Conservation (phyloP, 441 rosid genomes). For the Gossypium lobatum region DNA sequence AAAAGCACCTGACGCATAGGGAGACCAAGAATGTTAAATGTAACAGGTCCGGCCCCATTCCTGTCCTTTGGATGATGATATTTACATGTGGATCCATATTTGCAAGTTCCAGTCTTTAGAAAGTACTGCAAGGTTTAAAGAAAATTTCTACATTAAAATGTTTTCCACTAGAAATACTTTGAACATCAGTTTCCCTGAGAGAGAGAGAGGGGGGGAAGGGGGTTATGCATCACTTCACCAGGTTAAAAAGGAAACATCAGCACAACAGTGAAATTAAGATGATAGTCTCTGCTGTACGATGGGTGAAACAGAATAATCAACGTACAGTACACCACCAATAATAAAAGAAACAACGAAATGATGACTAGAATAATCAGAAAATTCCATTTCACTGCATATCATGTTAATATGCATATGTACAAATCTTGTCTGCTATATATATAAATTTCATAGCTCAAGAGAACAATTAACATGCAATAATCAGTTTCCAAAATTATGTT, state of each 20-base stretch:
- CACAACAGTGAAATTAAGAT: not conserved
- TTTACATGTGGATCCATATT: constrained; percentile 75
- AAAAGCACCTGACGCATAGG: constrained; percentile 72
- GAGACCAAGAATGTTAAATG: constrained; percentile 55
- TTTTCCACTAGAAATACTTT: not conserved
- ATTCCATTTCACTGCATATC: not conserved
- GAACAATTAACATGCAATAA: not conserved
- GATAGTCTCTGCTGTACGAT: not conserved
- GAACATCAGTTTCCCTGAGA: not conserved
- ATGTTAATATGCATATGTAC: not conserved
- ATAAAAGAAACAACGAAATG: not conserved
- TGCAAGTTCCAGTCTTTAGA: constrained; percentile 80
- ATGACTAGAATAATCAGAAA: not conserved
- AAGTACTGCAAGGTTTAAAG: constrained; percentile 45
- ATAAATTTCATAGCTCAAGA: not conserved
- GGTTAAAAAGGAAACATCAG: not conserved
- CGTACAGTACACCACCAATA: not conserved
- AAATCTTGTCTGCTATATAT: not conserved
- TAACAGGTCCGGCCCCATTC: constrained; percentile 74
- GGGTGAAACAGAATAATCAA: not conserved
- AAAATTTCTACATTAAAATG: not conserved
- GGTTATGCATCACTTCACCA: not conserved
- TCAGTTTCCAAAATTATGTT: not conserved
- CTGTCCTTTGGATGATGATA: constrained; percentile 85
- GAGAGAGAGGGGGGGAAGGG: not conserved